Evolutionary conservation across 176 grass and related monocot species (phyloP).

Genomic region (Zoysia japonica): DNA sequence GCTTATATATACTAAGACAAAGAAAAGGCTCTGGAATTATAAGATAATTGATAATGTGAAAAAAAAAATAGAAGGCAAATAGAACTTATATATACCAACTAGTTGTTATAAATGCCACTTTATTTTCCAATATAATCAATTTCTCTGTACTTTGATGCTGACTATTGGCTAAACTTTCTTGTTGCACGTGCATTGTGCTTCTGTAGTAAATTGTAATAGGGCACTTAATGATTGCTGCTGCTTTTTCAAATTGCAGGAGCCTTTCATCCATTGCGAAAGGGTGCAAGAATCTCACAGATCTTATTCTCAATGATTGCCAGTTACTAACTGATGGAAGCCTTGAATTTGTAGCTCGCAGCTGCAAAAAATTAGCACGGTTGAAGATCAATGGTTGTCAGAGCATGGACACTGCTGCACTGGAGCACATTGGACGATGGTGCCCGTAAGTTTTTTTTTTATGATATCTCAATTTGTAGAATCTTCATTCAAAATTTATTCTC

Average conservation of each 20-base stretch:
- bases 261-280: constrained; percentile 83
- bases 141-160: constrained; percentile 2
- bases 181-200: constrained; percentile 8
- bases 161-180: constrained; percentile 1
- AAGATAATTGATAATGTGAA: not conserved
- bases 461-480: constrained; percentile 27
- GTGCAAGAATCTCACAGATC: constrained; percentile 84
- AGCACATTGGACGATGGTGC: constrained; percentile 84
- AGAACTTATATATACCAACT: not conserved
- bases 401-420: constrained; percentile 76
- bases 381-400: constrained; percentile 89
- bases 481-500: constrained; percentile 13
- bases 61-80: not conserved
- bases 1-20: not conserved
- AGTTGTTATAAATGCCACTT: not conserved
- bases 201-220: constrained; percentile 16
- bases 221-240: constrained; percentile 4
- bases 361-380: constrained; percentile 67
- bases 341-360: constrained; percentile 82
- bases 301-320: constrained; percentile 69
- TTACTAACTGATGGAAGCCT: constrained; percentile 85
- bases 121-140: constrained; percentile 12
- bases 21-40: not conserved
- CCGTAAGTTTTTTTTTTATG: constrained; percentile 57
- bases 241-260: constrained; percentile 56